Evolutionary conservation across 345 rosid genomes (phyloP), one percentile per base, ranked within the genome.

Genomic region (Arabidopsis arenosa): DNA sequence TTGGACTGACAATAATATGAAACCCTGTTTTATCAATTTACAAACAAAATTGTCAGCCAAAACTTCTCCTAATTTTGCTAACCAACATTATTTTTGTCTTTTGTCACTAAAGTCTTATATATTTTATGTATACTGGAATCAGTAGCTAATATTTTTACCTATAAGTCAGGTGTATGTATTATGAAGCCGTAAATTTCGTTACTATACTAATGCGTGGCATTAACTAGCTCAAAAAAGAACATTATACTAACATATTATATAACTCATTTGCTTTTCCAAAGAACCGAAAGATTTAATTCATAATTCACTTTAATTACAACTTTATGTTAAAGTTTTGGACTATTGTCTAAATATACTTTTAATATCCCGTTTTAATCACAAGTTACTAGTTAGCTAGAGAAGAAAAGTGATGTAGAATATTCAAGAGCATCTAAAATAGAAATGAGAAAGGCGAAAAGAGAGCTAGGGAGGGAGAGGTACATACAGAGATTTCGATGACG

Each of bases 1-100:
- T 84, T 95, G 99, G 48, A 92, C 86, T 21, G 93, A 87, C 47
- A 92, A 79, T 61, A 95, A 47, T 85, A 95, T 83, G 78, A 92
- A 92, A 18, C 99, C 99, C 99, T 95, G 77, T 57, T 70, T 54
- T 36, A 49, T 35, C n/a, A 23, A 32, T 49, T 26, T 33, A 47
- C 40, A 60, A 43, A 18, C 17, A 32, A 52, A 23, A 23, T 53
- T 14, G 54, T 75, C n/a, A 66, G 67, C 53, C 36, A 58, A 58
- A 45, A 57, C 12, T n/a, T 44, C 40, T 23, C 9, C 12, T 49
- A n/a, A 5, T 8, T 73, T 43, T 63, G 54, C 41, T 17, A 41
- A 53, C 37, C 17, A 73, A 51, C 17, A 49, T 14, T 49, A 45
- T 11, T 37, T 47, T 10, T 30, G 5, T 44, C 4, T 30, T 28